Base-by-base conservation (phyloP, 1,284 basidiomycete species). In the Tilletia walkeri region DNA sequence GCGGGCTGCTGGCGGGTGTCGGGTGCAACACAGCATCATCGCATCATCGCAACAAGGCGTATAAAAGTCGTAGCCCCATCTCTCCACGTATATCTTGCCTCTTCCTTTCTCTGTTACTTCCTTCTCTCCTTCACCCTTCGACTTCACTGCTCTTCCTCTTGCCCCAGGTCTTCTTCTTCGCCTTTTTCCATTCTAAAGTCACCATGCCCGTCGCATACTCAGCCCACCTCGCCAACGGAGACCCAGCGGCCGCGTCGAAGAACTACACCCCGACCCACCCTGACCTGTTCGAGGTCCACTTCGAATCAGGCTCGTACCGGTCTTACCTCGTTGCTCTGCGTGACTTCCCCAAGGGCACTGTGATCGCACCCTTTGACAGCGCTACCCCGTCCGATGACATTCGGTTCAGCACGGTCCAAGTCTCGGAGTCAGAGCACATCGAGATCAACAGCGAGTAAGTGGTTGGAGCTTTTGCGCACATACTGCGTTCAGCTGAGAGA, bases 401-500 rank as follows among this genome's bases (percentile, higher is more conserved):
- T 39, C 69, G 69, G 56, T 81, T 81, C 73, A 78, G 76, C 14
- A 80, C 80, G 20, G 80, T 81, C 12, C 80, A 82, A 66, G 78
- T 79, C 2, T 73, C 69, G 4, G 65, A 73, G 2, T 38, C 67
- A 0, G 72, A 69, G 4, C 80, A 82, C 56, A 76, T 82, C 16
- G 80, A 81, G 59, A 71, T 81, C 48, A 81, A 82, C 69, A 77
- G 75, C 54, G 80, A 82, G 69, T 76, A 53, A 70, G 72, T 72
- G n/a, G 7, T 53, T 36, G 6, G 39, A 3, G 34, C 59, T 34
- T 30, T 30, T 30, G 24, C 24, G 24, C 2, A 30, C 1, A 30
- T 30, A 30, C 24, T 30, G 24, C 24, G 24, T 30, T 30, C 1
- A 3, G 48, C 16, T 12, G 38, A 39, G 38, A 0, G 18, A 9